A percentile compares a stretch with the other conserved stretches of the same genome.
Conservation (phyloP, 73 alveolate species). For the Blepharisma japonicum region DNA sequence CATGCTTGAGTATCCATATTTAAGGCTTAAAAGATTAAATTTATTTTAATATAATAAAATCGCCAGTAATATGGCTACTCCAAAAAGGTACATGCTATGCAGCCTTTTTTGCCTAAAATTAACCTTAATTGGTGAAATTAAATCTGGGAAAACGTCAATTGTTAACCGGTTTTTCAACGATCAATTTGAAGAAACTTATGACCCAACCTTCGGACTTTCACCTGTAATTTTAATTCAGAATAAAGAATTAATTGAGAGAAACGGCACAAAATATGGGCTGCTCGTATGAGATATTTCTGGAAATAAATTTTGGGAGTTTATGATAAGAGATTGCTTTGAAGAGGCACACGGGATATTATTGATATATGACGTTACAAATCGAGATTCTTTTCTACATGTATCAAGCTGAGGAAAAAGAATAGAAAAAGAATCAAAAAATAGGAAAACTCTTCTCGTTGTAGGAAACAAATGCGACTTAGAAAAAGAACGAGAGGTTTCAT, state of each 20-base stretch:
- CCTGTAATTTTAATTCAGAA: not conserved
- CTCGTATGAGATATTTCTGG: constrained; percentile 9
- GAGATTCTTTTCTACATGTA: no score
- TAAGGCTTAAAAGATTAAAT: no score
- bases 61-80: no score
- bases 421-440: no score
- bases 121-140: not conserved
- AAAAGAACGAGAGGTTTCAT: no score
- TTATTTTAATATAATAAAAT: no score
- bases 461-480: no score
- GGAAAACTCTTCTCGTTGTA: no score
- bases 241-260: not conserved
- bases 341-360: not conserved
- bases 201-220: constrained; percentile 4
- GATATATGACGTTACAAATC: no score
- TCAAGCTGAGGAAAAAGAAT: no score
- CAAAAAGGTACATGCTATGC: not conserved
- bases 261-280: not conserved
- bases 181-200: not conserved
- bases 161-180: not conserved
- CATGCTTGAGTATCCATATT: no score
- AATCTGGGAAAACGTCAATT: not conserved
- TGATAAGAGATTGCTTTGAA: not conserved
- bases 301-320: not conserved
- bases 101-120: not conserved